Base-by-base conservation (phyloP, 2,329 filamentous ascomycete species). In the Aspergillus awamori region DNA sequence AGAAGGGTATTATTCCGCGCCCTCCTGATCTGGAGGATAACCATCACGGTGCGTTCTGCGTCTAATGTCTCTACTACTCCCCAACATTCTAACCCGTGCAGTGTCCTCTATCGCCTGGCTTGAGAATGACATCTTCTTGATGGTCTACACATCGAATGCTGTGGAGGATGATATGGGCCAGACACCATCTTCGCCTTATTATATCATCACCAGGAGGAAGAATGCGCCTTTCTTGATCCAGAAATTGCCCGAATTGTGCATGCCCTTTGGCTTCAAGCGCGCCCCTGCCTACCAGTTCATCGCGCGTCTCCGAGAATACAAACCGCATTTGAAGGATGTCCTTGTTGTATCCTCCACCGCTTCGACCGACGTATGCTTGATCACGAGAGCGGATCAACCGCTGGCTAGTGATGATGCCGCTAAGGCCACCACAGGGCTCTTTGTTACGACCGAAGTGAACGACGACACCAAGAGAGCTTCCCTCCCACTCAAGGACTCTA, bases 101-200 rank as follows among this genome's bases (percentile, higher is more conserved):
- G 91, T 96, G 2, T 91, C 92, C 4, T 89, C 90, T 15, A 83
- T 99, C 43, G 84, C 85, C 39, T 99, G 96, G 95, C 83, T 98
- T 20, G 91, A 95, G 71, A 97, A 95, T 68, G 81, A 96, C 68
- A 80, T 94, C 2, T 96, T 97, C 73, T 82, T 98, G 48, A 83
- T 89, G 58, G 86, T 95, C 22, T 89, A 97, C 76, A 92, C 90
- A 1, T 84, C 86, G n/a, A 79, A 75, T 57, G 62, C 63, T n/a
- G 80, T 84, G 30, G 84, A 83, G 63, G 82, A 83, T 58, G 84
- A 85, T 41, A 81, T 83, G 57, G 78, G 79, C 24, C 70, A 70
- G 26, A 81, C 82, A 8, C 85, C 87, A 5, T 77, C 85, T 26
- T 92, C 91, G 0, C 82, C 84, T n/a, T 96, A 93, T 71, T 89